phyloP scores from a whole-genome alignment of 371 early-diverging fungal species.

The Syncephalastrum contaminatum region DNA sequence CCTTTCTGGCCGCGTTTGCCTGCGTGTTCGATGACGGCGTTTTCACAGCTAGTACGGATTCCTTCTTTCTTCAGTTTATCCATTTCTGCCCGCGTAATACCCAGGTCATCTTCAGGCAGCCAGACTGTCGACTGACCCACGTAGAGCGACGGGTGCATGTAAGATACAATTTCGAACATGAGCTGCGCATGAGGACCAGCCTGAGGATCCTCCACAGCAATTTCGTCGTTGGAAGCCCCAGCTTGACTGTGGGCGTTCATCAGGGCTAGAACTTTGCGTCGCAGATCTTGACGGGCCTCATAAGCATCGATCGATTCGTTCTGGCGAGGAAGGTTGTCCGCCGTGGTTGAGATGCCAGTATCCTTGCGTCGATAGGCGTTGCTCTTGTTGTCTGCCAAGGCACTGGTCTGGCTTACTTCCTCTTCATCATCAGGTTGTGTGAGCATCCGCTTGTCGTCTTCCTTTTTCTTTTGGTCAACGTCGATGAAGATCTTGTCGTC shows the following conservation, averaged over 20 bases:
- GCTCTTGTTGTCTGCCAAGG: background rate
- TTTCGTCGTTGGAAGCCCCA: background rate
- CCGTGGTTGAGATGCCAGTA: no score
- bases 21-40: conserved; percentile 8
- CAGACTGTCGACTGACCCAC: conserved; percentile 22
- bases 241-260: no score
- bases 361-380: background rate
- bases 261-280: background rate
- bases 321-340: conserved; percentile 12
- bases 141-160: conserved; percentile 24
- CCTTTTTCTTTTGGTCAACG: background rate
- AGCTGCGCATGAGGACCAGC: background rate
- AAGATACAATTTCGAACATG: conserved; percentile 14
- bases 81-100: conserved; percentile 19
- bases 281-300: background rate
- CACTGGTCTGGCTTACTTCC: background rate
- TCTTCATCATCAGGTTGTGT: background rate
- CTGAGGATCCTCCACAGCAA: background rate
- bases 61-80: conserved; percentile 7
- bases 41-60: conserved; percentile 11
- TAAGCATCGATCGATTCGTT: conserved; percentile 38
- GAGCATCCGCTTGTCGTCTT: background rate
- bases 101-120: conserved; percentile 26
- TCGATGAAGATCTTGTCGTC: conserved; percentile 4
- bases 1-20: conserved; percentile 16